Base-by-base conservation (phyloP, 2,329 filamentous ascomycete species). In the Neurospora sp. region DNA sequence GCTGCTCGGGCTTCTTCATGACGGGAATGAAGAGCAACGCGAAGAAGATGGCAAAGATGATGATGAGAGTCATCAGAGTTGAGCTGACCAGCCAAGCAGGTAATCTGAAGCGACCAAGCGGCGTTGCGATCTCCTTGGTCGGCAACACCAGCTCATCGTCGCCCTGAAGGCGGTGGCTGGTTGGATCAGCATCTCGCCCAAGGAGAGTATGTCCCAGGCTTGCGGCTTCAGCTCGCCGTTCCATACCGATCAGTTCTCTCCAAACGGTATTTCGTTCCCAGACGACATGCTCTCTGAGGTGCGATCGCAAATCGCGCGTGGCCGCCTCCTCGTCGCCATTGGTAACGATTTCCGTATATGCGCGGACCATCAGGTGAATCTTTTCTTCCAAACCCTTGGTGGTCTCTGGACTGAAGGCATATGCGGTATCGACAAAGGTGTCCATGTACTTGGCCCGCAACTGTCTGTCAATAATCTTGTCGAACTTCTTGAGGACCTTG, bases 231-330 rank as follows among this genome's bases (percentile, higher is more conserved):
- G 93, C 93, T 78, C 97, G 94, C 28, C 96, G 87, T 82, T 99
- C 96, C 75, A 99, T 95, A 68, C 95, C 96, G 78, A 99, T 99
- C 88, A 99, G 96, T 76, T 99, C 96, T 81, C 96, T 86, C 96
- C 96, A 99, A 19, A 99, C 96, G 0, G 96, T 99, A 78, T 99
- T 99, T 70, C 96, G 88, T 80, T 99, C 96, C 96, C 96, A 99
- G 0, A 98, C 95, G 23, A 99, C 94, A 79, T 99, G 96, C 81
- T 99, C 96, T 70, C 96, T 86, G 36, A 99, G 86, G 77, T 99
- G 94, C 38, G 97, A 88, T 69, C 96, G 88, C 70, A 99, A 84
- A 78, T 98, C 96, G 74, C 92, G 90, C 76, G 90, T 92, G 4
- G 96, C 94, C 13, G 91, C 82, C 6, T 86, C 84, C 3, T 91